These are phyloP conservation scores for Didymella sp. DNA, from an alignment of 2,329 filamentous ascomycete species.

Conservation along the genomic window DNA sequence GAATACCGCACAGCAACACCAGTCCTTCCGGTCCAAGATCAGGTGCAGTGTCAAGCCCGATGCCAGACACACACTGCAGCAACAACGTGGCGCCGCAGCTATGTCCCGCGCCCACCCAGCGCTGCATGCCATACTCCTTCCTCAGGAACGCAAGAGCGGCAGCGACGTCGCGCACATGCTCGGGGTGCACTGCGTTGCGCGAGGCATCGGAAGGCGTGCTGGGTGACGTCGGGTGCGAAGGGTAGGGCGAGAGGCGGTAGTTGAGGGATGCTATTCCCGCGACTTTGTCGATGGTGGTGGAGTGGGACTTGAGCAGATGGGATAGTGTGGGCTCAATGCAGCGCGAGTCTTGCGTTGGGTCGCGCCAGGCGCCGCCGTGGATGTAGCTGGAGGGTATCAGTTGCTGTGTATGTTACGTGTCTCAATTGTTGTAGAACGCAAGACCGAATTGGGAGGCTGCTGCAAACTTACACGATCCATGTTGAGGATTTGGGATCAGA, in stretches of 20 bases:
- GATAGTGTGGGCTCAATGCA: constrained; percentile 48
- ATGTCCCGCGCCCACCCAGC: constrained; percentile 67
- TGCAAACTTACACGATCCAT: constrained; percentile 47
- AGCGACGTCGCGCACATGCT: constrained; percentile 66
- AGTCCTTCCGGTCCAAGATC: constrained; percentile 51
- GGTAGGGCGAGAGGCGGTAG: constrained; percentile 67
- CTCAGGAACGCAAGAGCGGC: constrained; percentile 60
- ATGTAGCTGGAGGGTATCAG: constrained; percentile 46
- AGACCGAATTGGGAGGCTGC: background rate
- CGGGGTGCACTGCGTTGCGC: constrained; percentile 63
- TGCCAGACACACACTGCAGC: constrained; percentile 58
- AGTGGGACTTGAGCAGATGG: constrained; percentile 41
- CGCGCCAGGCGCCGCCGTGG: constrained; percentile 60
- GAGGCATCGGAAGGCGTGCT: constrained; percentile 55
- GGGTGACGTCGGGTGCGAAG: constrained; percentile 54
- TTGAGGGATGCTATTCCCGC: constrained; percentile 69
- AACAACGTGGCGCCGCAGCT: constrained; percentile 69
- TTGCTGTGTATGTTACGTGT: background rate
- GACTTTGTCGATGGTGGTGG: constrained; percentile 45
- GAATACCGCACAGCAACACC: constrained; percentile 71
- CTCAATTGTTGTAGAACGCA: background rate
- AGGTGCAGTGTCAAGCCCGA: constrained; percentile 18
- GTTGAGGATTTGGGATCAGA: constrained; percentile 26
- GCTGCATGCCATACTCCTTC: constrained; percentile 53
- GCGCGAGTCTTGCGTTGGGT: constrained; percentile 51